Conservation (phyloP, 345 rosid species). For the Brassica nigra region DNA sequence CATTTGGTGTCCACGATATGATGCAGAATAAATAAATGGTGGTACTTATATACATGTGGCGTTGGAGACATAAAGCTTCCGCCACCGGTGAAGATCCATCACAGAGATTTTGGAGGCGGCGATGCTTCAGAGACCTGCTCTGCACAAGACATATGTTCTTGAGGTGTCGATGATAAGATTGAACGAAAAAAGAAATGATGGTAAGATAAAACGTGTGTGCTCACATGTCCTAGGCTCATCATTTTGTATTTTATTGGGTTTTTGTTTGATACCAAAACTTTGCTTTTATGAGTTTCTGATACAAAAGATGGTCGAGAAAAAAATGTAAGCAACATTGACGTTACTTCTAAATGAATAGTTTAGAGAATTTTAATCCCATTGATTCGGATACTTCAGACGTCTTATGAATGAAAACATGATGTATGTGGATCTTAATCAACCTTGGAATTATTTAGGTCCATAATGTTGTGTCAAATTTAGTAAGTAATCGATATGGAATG, state of each 20-base stretch:
- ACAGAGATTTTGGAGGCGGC: not conserved
- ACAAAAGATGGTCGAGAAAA: not conserved
- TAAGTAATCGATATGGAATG: not conserved
- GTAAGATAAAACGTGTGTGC: not conserved
- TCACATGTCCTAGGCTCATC: not conserved
- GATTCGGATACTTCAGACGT: not conserved
- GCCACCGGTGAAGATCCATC: not conserved
- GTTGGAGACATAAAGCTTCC: not conserved
- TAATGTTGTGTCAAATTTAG: not conserved
- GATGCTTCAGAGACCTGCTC: not conserved
- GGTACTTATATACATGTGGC: not conserved
- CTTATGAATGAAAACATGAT: not conserved
- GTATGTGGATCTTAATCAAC: not conserved
- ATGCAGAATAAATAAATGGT: not conserved
- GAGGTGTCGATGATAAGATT: not conserved
- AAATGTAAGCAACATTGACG: not conserved
- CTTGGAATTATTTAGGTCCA: not conserved
- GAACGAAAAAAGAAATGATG: not conserved
- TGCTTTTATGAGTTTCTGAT: not conserved
- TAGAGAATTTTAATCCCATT: not conserved
- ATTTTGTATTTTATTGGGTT: not conserved
- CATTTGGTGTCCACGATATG: not conserved
- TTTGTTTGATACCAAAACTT: not conserved
- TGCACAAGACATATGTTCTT: not conserved
- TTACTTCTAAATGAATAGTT: not conserved